Evolutionary conservation across 768 basidiomycete species (phyloP).

Genomic region (Suillus hirtellus): DNA sequence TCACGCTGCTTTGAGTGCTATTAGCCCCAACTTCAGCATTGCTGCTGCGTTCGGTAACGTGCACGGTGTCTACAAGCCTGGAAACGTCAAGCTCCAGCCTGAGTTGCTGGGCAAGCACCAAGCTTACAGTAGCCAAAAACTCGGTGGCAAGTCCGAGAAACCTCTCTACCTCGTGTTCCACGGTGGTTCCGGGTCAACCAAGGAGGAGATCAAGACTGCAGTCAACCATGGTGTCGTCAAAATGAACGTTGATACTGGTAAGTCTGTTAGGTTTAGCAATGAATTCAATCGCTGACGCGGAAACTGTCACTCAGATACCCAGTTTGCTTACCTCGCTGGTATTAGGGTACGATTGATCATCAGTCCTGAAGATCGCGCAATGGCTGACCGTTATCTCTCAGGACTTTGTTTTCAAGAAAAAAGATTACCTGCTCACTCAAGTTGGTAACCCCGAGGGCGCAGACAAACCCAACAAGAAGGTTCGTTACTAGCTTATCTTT

Average conservation of each 20-base stretch:
- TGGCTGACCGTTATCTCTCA: slow-evolving; percentile 28
- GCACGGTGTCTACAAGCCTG: slow-evolving; percentile 99
- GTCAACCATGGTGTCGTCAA: slow-evolving; percentile 94
- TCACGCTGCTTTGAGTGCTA: slow-evolving; percentile 75
- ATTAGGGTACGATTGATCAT: slow-evolving; percentile 56
- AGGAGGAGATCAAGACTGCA: slow-evolving; percentile 92
- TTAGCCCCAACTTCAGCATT: slow-evolving; percentile 94
- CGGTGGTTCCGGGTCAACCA: slow-evolving; percentile 96
- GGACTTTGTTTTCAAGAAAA: slow-evolving; percentile 86
- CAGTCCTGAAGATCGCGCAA: not conserved
- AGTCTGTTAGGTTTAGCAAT: slow-evolving; percentile 9
- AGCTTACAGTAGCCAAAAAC: slow-evolving; percentile 64
- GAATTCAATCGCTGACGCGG: slow-evolving; percentile 7
- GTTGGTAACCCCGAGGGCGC: slow-evolving; percentile 96
- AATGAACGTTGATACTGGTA: slow-evolving; percentile 96
- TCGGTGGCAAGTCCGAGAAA: slow-evolving; percentile 61
- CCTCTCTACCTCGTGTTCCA: slow-evolving; percentile 99
- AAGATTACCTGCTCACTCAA: slow-evolving; percentile 85
- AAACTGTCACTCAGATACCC: slow-evolving; percentile 53
- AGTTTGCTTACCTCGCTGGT: slow-evolving; percentile 87
- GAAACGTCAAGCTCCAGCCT: slow-evolving; percentile 93
- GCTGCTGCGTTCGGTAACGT: slow-evolving; percentile 99
- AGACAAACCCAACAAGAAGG: slow-evolving; percentile 99
- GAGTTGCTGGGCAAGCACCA: slow-evolving; percentile 94
- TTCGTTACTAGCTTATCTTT: slow-evolving; percentile 23